Percentiles rank a stretch among this genome's conserved stretches.
phyloP scores from a whole-genome alignment of 2,329 filamentous ascomycete genomes.

The Penicillium nordicum region DNA sequence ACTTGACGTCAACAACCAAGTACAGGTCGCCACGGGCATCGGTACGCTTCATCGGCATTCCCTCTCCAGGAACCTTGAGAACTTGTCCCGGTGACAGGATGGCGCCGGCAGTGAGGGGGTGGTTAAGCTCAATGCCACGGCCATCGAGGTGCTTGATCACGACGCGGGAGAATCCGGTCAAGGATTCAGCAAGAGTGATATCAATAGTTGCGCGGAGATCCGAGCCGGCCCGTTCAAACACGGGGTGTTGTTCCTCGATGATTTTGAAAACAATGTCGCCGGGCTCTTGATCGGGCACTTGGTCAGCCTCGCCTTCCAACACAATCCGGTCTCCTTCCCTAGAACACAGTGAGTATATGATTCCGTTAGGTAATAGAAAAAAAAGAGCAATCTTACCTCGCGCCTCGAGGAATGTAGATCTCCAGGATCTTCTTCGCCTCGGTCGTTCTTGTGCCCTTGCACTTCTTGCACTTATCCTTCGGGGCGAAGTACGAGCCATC shows the following conservation, averaged over 20 bases:
- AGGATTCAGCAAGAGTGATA: slow-evolving; percentile 76
- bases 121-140: slow-evolving; percentile 76
- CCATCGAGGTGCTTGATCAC: slow-evolving; percentile 92
- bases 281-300: slow-evolving; percentile 80
- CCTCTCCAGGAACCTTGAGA: slow-evolving; percentile 81
- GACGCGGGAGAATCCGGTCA: slow-evolving; percentile 85
- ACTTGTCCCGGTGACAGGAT: slow-evolving; percentile 79
- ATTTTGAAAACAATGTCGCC: slow-evolving; percentile 92
- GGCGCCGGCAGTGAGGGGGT: slow-evolving; percentile 72
- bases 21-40: slow-evolving; percentile 85
- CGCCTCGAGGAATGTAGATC: slow-evolving; percentile 89
- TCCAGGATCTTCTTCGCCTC: slow-evolving; percentile 92
- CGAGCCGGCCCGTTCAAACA: slow-evolving; percentile 76
- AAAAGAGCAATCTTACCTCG: slow-evolving; percentile 49
- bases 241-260: slow-evolving; percentile 73
- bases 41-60: slow-evolving; percentile 88
- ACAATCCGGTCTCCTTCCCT: slow-evolving; percentile 82
- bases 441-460: slow-evolving; percentile 84
- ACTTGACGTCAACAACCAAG: slow-evolving; percentile 78
- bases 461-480: slow-evolving; percentile 98
- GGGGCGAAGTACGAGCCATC: slow-evolving; percentile 86
- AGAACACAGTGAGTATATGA: slow-evolving; percentile 12
- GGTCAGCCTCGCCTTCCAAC: slow-evolving; percentile 89
- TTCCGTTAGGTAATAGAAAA: neutral
- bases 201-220: slow-evolving; percentile 80